Base-by-base conservation (phyloP, 2,329 filamentous ascomycete genomes). In the Aureobasidium mangrovei region DNA sequence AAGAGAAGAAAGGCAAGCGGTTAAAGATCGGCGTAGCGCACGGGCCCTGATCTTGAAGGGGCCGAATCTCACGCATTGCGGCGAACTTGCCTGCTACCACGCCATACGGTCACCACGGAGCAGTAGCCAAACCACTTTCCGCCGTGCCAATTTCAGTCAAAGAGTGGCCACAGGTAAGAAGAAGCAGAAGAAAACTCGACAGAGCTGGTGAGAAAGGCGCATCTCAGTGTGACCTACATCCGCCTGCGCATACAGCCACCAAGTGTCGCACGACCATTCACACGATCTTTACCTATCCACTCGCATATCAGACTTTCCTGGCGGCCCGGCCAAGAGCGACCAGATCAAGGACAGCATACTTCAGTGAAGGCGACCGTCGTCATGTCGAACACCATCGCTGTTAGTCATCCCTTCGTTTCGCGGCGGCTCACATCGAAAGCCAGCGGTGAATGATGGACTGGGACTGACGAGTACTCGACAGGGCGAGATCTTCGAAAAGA, bases 401-500 rank as follows among this genome's bases (percentile, higher is more conserved):
- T 60, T 42, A 56, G 53, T 58, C 39, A 47, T 38, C 42, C 42
- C 42, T 43, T 31, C 35, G 29, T 51, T 47, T 31, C 10, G 28
- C 38, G 18, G 24, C 46, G 18, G 28, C n/a, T 42, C 6, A 31
- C 32, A 35, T 24, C 26, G 35, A 33, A 12, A 29, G 41, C 18
- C 6, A 42, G 29, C 35, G 33, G 38, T 46, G 29, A 28, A 29
- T 35, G 28, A 44, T 29, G 41, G 5, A 35, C 35, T 18, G 24
- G 40, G 43, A 28, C 40, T 48, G 38, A 56, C 53, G 43, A 7
- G 18, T 32, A 28, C 8, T 33, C 10, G 42, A 27, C 61, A 83
- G 75, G 93, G 93, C 65, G 74, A 75, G 61, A 85, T 97, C 66
- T 98, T 96, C 72, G 77, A 84, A 71, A 88, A 93, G 74, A 90